Evolutionary conservation across 2,329 filamentous ascomycete genomes (phyloP), one percentile per base, ranked within the genome.

Genomic region (Alternaria metachromatica): DNA sequence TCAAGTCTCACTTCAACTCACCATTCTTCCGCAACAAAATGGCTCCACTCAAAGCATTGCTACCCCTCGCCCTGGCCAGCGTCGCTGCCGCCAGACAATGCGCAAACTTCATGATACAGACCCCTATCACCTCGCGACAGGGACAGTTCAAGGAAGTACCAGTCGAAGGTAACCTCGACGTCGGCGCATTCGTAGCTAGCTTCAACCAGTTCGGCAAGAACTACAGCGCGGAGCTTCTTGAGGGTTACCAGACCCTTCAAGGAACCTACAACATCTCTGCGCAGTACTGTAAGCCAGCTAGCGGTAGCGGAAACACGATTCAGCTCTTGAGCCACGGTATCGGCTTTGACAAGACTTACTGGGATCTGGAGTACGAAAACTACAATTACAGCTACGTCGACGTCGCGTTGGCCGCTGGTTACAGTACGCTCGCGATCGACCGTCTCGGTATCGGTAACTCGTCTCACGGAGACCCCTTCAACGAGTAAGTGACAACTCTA

Each of bases 371-470:
- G 1, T 86, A 81, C 78, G 83, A 87, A 73, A 80, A 84, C 70
- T 85, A 83, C 81, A 87, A 89, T 73, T 90, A 91, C 80, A 88
- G 84, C 72, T 91, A 91, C 74, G 82, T 87, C 26, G 81, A 86
- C 50, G 77, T 78, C 12, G 88, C 89, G 2, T 82, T 89, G 2
- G 67, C 82, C 9, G 81, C 84, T 43, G 86, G 86, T 44, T 90
- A 87, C 80, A 87, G 84, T 30, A 89, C 88, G 3, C 83, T 91
- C 49, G 79, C 84, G 10, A 89, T 85, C 77, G 88, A 91, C 76
- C 87, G 89, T 18, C 84, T 90, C 6, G 89, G 89, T 30, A 83
- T 90, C 45, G 88, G 85, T 44, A 79, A 82, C 61, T 89, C 87
- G 1, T 84, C 85, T 5, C 87, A 86, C 70, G 87, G 86, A 53